These are phyloP conservation scores for Populus euphratica DNA, from an alignment of 345 rosid genomes.

Conservation along the genomic window DNA sequence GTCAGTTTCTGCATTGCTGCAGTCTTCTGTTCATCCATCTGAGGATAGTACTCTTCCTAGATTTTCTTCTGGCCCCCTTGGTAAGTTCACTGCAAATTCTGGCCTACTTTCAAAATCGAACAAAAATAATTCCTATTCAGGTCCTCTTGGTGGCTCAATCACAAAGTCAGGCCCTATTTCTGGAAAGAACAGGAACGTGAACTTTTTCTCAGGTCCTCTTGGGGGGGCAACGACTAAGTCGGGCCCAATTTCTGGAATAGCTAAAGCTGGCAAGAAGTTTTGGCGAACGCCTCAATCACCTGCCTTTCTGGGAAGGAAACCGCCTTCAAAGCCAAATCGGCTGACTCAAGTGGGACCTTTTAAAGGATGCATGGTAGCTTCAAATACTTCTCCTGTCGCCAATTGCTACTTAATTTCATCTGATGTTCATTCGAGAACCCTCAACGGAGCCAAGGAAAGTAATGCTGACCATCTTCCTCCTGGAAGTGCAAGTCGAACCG, in stretches of 20 bases:
- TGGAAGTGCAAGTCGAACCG: slow-evolving; percentile 10
- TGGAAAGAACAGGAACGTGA: slow-evolving; percentile 36
- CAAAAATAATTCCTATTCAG: slow-evolving; percentile 64
- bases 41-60: slow-evolving; percentile 45
- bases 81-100: slow-evolving; percentile 40
- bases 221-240: slow-evolving; percentile 52
- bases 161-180: slow-evolving; percentile 47
- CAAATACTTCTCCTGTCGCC: slow-evolving; percentile 38
- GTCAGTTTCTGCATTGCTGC: slow-evolving; percentile 59
- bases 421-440: slow-evolving; percentile 27
- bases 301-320: slow-evolving; percentile 42
- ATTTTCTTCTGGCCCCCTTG: slow-evolving; percentile 82
- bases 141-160: slow-evolving; percentile 59
- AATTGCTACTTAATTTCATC: slow-evolving; percentile 35
- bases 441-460: slow-evolving; percentile 37
- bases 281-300: slow-evolving; percentile 51
- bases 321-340: slow-evolving; percentile 42
- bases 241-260: slow-evolving; percentile 47
- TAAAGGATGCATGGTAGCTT: slow-evolving; percentile 60
- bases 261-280: slow-evolving; percentile 47
- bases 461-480: slow-evolving; percentile 24
- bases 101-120: slow-evolving; percentile 44
- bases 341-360: slow-evolving; percentile 83
- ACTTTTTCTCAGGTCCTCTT: slow-evolving; percentile 65
- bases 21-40: slow-evolving; percentile 52